Evolutionary conservation across 2,329 filamentous ascomycete species (phyloP).

Genomic region (Coniosporium tulheliwenetii): DNA sequence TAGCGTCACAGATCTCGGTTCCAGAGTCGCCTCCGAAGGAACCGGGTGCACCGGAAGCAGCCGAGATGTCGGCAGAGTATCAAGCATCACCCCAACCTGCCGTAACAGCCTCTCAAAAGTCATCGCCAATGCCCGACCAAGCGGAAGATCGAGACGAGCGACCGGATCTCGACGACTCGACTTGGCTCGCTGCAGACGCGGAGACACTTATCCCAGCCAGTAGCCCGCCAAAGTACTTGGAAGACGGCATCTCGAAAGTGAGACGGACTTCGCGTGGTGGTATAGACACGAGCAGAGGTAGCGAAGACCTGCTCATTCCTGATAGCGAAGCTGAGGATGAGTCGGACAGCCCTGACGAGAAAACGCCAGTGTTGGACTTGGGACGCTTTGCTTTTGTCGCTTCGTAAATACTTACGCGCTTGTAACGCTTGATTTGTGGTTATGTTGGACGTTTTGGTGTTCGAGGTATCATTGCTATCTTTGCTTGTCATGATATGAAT

Average conservation of each 20-base stretch:
- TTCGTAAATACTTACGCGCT: too few species aligned
- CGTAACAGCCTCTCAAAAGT: not conserved
- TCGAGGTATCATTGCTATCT: too few species aligned
- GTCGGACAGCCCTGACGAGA: constrained; percentile 14
- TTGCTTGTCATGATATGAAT: too few species aligned
- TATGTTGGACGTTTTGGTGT: too few species aligned
- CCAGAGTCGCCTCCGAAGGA: not conserved
- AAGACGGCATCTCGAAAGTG: constrained; percentile 3
- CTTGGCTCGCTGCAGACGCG: constrained; percentile 13
- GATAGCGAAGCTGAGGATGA: constrained; percentile 26
- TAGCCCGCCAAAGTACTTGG: not conserved
- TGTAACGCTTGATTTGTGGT: too few species aligned
- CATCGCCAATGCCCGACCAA: not conserved
- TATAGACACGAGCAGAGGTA: constrained; percentile 18
- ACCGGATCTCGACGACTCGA: constrained; percentile 10
- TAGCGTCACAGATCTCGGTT: not conserved
- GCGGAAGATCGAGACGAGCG: not conserved
- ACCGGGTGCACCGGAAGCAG: not conserved
- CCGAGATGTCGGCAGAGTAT: not conserved
- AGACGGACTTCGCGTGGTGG: constrained; percentile 6
- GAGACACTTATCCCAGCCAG: constrained; percentile 17
- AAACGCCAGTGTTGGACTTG: constrained; percentile 19
- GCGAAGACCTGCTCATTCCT: constrained; percentile 30
- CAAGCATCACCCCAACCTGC: not conserved
- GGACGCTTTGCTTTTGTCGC: constrained; percentile 20